These are phyloP conservation scores for Exsudoporus floridanus DNA, from an alignment of 1,284 basidiomycete species.

Conservation along the genomic window DNA sequence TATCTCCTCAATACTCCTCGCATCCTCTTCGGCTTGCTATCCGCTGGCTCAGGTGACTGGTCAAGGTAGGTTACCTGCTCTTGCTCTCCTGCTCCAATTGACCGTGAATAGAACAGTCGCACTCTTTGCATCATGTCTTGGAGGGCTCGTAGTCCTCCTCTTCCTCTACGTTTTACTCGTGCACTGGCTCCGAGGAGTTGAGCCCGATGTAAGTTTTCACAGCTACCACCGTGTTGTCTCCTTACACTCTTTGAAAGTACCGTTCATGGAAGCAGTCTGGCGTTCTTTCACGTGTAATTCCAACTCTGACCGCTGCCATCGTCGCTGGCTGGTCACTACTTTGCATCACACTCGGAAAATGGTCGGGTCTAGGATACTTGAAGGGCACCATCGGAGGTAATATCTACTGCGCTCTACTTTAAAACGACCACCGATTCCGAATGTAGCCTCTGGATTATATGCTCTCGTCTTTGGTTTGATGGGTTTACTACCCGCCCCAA, in stretches of 20 bases:
- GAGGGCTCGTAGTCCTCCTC: slow-evolving; percentile 57
- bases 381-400: slow-evolving; percentile 63
- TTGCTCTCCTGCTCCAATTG: background rate
- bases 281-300: slow-evolving; percentile 57
- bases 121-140: slow-evolving; percentile 49
- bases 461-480: slow-evolving; percentile 66
- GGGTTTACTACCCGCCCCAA: slow-evolving; percentile 65
- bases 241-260: slow-evolving; percentile 45
- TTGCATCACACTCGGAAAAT: slow-evolving; percentile 59
- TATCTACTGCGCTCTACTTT: slow-evolving; percentile 18
- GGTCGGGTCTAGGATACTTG: slow-evolving; percentile 62
- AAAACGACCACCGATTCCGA: slow-evolving; percentile 3
- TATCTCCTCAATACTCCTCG: slow-evolving; percentile 57
- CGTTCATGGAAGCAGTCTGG: slow-evolving; percentile 62
- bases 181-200: slow-evolving; percentile 60
- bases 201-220: slow-evolving; percentile 59
- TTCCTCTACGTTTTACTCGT: slow-evolving; percentile 70
- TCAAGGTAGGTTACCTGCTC: slow-evolving; percentile 48
- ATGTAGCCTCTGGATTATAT: slow-evolving; percentile 62
- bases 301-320: slow-evolving; percentile 64
- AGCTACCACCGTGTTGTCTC: background rate
- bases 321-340: slow-evolving; percentile 67
- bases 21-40: slow-evolving; percentile 47
- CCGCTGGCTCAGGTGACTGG: slow-evolving; percentile 39
- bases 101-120: slow-evolving; percentile 47